Evolutionary conservation across 768 basidiomycete genomes (phyloP).

Genomic region (Amanita molliuscula): DNA sequence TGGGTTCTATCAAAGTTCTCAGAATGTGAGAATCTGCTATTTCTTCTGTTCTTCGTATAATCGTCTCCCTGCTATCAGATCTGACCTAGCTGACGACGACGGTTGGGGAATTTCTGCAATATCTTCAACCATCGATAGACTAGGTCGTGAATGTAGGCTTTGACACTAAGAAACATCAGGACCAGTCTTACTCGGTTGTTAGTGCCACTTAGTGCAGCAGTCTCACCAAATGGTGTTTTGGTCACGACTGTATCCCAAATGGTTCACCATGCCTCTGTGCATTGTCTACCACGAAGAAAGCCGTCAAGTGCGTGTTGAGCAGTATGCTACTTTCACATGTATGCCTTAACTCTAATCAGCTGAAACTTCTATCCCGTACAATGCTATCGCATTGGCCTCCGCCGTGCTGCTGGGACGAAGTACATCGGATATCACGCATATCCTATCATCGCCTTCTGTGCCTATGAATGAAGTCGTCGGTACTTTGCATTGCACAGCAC

Average conservation of each 20-base stretch:
- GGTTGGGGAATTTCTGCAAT: slow-evolving; percentile 41
- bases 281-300: slow-evolving; percentile 31
- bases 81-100: slow-evolving; percentile 38
- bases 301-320: slow-evolving; percentile 8
- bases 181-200: background rate
- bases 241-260: slow-evolving; percentile 15
- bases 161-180: background rate
- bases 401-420: slow-evolving; percentile 43
- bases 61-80: slow-evolving; percentile 24
- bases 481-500: slow-evolving; percentile 35
- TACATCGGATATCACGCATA: slow-evolving; percentile 51
- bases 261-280: slow-evolving; percentile 15
- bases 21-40: slow-evolving; percentile 33
- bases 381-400: slow-evolving; percentile 20
- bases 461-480: slow-evolving; percentile 32
- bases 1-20: slow-evolving; percentile 41
- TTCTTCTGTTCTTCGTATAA: background rate
- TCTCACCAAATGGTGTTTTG: slow-evolving; percentile 52
- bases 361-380: slow-evolving; percentile 11
- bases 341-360: background rate
- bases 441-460: slow-evolving; percentile 33
- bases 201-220: slow-evolving; percentile 49
- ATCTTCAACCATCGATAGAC: slow-evolving; percentile 27
- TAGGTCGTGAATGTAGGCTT: slow-evolving; percentile 41
- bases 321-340: background rate